These are phyloP conservation scores for Beauveria medogensis DNA, from an alignment of 2,329 filamentous ascomycete species.

Conservation along the genomic window DNA sequence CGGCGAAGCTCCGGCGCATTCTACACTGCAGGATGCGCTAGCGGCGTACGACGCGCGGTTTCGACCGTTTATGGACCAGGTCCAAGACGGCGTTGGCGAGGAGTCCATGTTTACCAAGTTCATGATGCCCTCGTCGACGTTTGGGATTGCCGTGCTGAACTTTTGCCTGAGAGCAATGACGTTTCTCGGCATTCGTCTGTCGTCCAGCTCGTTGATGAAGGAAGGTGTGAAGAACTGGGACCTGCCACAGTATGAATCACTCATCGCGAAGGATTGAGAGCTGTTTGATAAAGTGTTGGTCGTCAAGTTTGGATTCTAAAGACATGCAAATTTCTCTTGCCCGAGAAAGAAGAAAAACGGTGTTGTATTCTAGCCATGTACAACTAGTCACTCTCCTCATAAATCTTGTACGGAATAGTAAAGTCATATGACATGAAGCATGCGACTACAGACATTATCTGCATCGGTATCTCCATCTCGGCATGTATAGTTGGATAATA, in stretches of 20 bases:
- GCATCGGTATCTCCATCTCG: too few species aligned
- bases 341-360: too few species aligned
- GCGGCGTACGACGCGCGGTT: conserved; percentile 35
- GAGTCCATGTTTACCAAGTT: background rate
- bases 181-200: conserved; percentile 7
- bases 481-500: too few species aligned
- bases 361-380: too few species aligned
- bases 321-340: too few species aligned
- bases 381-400: too few species aligned
- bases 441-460: too few species aligned
- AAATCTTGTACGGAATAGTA: too few species aligned
- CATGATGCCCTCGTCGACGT: conserved; percentile 5
- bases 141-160: conserved; percentile 3
- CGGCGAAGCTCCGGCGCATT: background rate
- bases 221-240: conserved; percentile 10
- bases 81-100: conserved; percentile 18
- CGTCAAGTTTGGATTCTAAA: too few species aligned
- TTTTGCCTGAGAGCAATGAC: background rate
- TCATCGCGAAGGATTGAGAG: background rate
- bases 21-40: conserved; percentile 25
- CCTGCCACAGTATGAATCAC: conserved; percentile 6
- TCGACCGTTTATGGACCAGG: conserved; percentile 34
- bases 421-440: too few species aligned
- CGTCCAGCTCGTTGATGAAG: conserved; percentile 7
- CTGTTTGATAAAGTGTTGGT: too few species aligned